Evolutionary conservation across 2,329 filamentous ascomycete genomes (phyloP).

Genomic region (Trichoderma endophyticum): DNA sequence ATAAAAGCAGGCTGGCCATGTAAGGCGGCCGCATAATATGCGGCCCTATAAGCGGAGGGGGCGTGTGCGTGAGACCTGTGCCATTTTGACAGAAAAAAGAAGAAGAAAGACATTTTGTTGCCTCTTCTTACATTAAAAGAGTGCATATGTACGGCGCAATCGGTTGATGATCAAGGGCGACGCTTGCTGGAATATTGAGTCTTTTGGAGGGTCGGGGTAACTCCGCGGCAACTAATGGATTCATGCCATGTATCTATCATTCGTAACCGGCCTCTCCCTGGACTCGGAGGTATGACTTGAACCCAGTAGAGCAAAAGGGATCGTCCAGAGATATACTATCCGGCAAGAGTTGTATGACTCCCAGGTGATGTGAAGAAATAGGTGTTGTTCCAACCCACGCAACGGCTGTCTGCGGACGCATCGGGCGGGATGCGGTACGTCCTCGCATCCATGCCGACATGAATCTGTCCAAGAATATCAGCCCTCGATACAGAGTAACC

Average conservation of each 20-base stretch:
- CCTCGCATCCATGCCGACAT: neutral
- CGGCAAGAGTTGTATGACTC: neutral
- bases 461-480: conserved; percentile 11
- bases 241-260: neutral
- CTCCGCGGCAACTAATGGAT: neutral
- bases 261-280: neutral
- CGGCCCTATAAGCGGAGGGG: conserved; percentile 23
- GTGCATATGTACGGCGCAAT: neutral
- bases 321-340: neutral
- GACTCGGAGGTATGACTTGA: neutral
- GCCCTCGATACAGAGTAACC: neutral
- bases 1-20: conserved; percentile 4
- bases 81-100: conserved; percentile 4
- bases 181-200: neutral
- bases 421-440: neutral
- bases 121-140: neutral
- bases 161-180: neutral
- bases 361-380: neutral
- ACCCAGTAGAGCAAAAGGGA: neutral
- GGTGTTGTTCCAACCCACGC: neutral
- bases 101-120: neutral
- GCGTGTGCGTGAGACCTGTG: conserved; percentile 17
- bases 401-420: neutral
- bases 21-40: conserved; percentile 26
- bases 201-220: neutral